These are phyloP conservation scores for Venturia pyrina DNA, from an alignment of 2,329 filamentous ascomycete species.

Conservation along the genomic window DNA sequence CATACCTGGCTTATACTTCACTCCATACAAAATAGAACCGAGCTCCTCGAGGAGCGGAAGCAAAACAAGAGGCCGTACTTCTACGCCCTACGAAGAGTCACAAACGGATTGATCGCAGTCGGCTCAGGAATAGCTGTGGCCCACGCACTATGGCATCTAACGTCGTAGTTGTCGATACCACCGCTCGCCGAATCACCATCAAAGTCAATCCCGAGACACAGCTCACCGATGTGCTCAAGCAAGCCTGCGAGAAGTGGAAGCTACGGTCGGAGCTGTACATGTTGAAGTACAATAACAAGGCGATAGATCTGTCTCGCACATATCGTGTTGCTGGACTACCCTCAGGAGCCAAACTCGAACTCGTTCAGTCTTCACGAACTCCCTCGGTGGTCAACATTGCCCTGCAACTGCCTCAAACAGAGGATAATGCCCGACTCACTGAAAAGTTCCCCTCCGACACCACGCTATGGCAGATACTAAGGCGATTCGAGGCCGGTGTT, in stretches of 20 bases:
- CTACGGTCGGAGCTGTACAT: conserved; percentile 63
- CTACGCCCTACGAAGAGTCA: conserved; percentile 12
- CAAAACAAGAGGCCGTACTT: background rate
- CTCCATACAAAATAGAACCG: conserved; percentile 14
- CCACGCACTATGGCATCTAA: conserved; percentile 62
- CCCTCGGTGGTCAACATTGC: conserved; percentile 79
- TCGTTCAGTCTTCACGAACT: conserved; percentile 77
- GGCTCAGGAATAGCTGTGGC: conserved; percentile 3
- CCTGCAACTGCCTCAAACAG: conserved; percentile 69
- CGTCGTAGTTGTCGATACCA: conserved; percentile 76
- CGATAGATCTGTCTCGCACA: conserved; percentile 73
- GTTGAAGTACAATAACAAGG: conserved; percentile 85
- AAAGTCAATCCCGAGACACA: conserved; percentile 76
- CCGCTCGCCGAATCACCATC: conserved; percentile 65
- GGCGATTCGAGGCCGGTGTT: conserved; percentile 75
- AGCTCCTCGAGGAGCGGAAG: conserved; percentile 10
- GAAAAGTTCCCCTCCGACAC: conserved; percentile 85
- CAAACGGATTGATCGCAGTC: conserved; percentile 14
- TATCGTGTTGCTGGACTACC: conserved; percentile 74
- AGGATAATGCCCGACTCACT: conserved; percentile 61
- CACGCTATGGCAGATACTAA: conserved; percentile 78
- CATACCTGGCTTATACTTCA: conserved; percentile 22
- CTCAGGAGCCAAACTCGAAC: conserved; percentile 82
- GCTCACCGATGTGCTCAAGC: conserved; percentile 73
- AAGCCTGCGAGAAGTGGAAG: conserved; percentile 78